Evolutionary conservation across 805 yeast species (phyloP), one percentile per base, ranked within the genome.

Genomic region (Brettanomyces naardenensis): DNA sequence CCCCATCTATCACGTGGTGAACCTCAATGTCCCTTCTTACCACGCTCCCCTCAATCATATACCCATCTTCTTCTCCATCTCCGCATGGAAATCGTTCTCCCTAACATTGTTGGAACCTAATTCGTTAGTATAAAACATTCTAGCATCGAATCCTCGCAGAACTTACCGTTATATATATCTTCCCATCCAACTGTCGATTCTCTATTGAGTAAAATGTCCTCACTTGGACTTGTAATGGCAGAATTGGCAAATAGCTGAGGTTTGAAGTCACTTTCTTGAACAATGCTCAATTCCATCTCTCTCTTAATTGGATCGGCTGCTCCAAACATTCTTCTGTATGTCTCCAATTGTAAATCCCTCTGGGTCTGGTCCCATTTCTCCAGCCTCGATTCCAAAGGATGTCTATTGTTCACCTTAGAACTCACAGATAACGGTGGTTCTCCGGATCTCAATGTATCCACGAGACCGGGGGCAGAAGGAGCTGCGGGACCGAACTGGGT

Each of bases 251-350:
- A 60, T 4, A 69, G 58, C 23, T 62, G 53, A 5, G 95, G 95
- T 44, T 69, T 76, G 58, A 78, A 78, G 42, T 83, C 87, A 11
- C 84, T 74, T 35, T 69, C 66, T 33, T 76, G 74, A 3, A 90
- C 81, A 19, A 90, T 71, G 40, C 75, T 67, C 53, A 85, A 64
- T 52, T 92, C 98, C 96, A 92, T 88, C 23, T 80, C 77, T 53
- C 97, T 73, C 54, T 80, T 80, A 59, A 90, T 82, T 6, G 98
- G 97, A 53, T 85, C 97, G 9, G 92, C 96, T 34, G 90, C 77
- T 13, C 98, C 98, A 58, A 83, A 88, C 14, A 84, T 63, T 47
- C 94, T 74, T 56, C 95, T 75, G 60, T 84, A 80, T 42, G 76
- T 76, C 56, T 88, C 92, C 65, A 89, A 52, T 51, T 77, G 78